phyloP scores from a whole-genome alignment of 768 basidiomycete genomes.

The Termitomyces sp. region DNA sequence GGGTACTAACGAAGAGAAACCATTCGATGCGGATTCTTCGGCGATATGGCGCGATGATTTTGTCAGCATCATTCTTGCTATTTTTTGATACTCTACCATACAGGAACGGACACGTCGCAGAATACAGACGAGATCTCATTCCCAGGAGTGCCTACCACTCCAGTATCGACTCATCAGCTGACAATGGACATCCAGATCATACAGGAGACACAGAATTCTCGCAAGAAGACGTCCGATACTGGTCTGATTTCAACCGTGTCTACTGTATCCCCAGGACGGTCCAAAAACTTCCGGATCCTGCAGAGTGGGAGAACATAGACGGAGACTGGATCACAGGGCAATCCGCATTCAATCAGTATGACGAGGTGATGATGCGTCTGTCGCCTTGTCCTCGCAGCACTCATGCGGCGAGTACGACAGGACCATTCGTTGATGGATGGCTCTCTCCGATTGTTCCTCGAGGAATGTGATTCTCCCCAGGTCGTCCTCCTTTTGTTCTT shows the following conservation, averaged over 20 bases:
- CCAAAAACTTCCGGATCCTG: slow-evolving; percentile 56
- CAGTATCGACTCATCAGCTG: slow-evolving; percentile 27
- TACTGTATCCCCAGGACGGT: slow-evolving; percentile 63
- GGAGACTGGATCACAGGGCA: slow-evolving; percentile 57
- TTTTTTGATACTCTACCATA: neutral
- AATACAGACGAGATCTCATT: slow-evolving; percentile 51
- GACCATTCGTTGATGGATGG: slow-evolving; percentile 66
- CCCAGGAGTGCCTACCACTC: slow-evolving; percentile 53
- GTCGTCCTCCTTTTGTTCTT: slow-evolving; percentile 28
- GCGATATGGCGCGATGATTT: slow-evolving; percentile 16
- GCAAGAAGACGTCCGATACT: slow-evolving; percentile 43
- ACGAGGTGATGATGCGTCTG: slow-evolving; percentile 38
- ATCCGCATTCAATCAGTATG: slow-evolving; percentile 47
- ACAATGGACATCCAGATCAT: neutral
- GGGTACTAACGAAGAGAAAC: slow-evolving; percentile 23
- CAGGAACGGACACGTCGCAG: slow-evolving; percentile 44
- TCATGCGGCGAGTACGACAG: slow-evolving; percentile 27
- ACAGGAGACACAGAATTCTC: slow-evolving; percentile 4
- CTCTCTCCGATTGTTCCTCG: slow-evolving; percentile 60
- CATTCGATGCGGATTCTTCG: slow-evolving; percentile 10
- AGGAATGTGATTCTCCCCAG: slow-evolving; percentile 76
- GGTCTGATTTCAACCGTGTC: slow-evolving; percentile 68
- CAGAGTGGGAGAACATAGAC: slow-evolving; percentile 49
- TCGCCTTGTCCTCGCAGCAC: neutral
- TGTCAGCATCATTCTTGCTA: neutral